These are phyloP conservation scores for Fusarium sp. DNA, from an alignment of 2,329 filamentous ascomycete genomes.

Conservation along the genomic window DNA sequence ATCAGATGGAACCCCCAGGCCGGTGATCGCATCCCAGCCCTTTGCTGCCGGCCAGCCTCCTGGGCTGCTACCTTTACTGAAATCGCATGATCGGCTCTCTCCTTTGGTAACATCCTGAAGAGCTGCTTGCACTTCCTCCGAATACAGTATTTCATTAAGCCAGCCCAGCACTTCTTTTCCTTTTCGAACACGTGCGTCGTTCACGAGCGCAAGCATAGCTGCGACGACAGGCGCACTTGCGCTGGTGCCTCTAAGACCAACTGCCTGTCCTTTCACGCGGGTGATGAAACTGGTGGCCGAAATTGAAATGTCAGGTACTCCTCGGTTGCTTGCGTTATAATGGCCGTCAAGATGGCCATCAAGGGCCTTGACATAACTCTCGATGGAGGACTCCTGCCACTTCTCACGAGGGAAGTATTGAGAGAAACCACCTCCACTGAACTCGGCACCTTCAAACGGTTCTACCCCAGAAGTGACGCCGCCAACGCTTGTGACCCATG, in stretches of 20 bases:
- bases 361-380: slow-evolving; percentile 53
- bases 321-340: slow-evolving; percentile 58
- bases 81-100: slow-evolving; percentile 52
- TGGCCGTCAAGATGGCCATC: slow-evolving; percentile 53
- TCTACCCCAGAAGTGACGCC: slow-evolving; percentile 56
- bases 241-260: slow-evolving; percentile 55
- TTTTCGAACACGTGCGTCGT: slow-evolving; percentile 60
- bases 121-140: slow-evolving; percentile 46
- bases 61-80: slow-evolving; percentile 44
- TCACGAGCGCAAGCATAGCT: slow-evolving; percentile 62
- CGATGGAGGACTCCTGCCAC: slow-evolving; percentile 57
- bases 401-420: slow-evolving; percentile 56
- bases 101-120: slow-evolving; percentile 56
- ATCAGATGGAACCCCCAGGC: slow-evolving; percentile 57
- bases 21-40: slow-evolving; percentile 61
- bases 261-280: slow-evolving; percentile 42
- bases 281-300: slow-evolving; percentile 67
- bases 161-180: slow-evolving; percentile 63
- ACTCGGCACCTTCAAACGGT: slow-evolving; percentile 54
- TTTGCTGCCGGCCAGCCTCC: slow-evolving; percentile 55
- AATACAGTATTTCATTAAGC: slow-evolving; percentile 61
- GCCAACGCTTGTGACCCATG: slow-evolving; percentile 74
- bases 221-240: slow-evolving; percentile 65
- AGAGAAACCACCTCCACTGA: slow-evolving; percentile 63
- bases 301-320: slow-evolving; percentile 61